phyloP scores from a whole-genome alignment of 345 rosid genomes.

The Lenwebbia sp. region DNA sequence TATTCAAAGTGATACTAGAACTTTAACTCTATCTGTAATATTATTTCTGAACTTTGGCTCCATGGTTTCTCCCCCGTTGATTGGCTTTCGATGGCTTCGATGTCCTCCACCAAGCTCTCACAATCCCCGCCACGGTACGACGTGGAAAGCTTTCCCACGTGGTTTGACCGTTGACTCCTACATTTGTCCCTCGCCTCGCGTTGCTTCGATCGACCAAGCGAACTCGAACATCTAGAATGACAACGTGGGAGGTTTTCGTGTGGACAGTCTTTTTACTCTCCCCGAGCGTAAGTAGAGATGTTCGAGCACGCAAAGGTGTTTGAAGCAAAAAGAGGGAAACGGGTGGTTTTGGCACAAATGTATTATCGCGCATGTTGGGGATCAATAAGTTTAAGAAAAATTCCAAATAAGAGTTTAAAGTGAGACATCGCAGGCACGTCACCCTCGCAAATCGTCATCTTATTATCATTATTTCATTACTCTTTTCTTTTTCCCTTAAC shows the following conservation, averaged over 20 bases:
- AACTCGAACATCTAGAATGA: neutral
- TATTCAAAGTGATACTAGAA: no score
- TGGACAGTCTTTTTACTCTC: neutral
- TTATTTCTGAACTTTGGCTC: no score
- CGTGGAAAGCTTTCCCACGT: neutral
- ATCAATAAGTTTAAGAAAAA: neutral
- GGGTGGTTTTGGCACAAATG: neutral
- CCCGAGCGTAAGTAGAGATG: neutral
- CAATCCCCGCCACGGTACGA: neutral
- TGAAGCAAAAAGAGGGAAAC: neutral
- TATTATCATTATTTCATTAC: no score
- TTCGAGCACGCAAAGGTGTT: neutral
- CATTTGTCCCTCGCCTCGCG: neutral
- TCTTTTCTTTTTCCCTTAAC: no score
- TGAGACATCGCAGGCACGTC: no score
- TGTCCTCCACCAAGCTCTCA: neutral
- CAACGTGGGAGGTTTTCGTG: neutral
- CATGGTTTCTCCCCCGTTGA: neutral
- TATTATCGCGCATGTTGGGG: fast-evolving
- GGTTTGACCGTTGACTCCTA: no score
- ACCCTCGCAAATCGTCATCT: no score
- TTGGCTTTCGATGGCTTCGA: neutral
- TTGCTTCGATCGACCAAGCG: neutral
- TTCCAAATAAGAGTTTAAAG: no score
- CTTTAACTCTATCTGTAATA: no score